These are phyloP conservation scores for Aspergillus bridgeri DNA, from an alignment of 495 filamentous ascomycete genomes.

Conservation along the genomic window DNA sequence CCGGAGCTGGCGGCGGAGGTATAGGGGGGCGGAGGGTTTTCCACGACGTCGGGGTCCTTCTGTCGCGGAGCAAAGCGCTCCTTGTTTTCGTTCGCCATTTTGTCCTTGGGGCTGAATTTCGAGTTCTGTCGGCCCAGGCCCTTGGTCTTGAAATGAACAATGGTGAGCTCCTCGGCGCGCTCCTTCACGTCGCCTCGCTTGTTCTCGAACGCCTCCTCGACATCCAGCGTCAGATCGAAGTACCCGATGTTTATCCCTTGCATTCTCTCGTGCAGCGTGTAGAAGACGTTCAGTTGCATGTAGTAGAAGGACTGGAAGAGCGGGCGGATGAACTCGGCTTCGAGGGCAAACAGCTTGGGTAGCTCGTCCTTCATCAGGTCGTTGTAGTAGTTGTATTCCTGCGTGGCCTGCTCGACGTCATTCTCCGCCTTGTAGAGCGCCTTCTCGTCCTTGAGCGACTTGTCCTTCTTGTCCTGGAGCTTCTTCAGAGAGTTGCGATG, in stretches of 20 bases:
- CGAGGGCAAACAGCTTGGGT: constrained; percentile 87
- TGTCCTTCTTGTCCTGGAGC: constrained; percentile 96
- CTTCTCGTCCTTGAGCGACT: constrained; percentile 94
- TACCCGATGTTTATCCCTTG: constrained; percentile 94
- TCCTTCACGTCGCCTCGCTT: constrained; percentile 88
- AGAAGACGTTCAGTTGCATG: constrained; percentile 99
- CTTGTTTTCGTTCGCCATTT: constrained; percentile 37
- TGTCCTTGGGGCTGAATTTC: constrained; percentile 48
- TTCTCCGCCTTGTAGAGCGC: constrained; percentile 93
- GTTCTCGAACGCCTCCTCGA: constrained; percentile 83
- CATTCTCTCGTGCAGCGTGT: constrained; percentile 97
- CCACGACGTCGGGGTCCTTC: constrained; percentile 51
- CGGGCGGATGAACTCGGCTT: constrained; percentile 93
- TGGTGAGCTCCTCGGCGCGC: constrained; percentile 68
- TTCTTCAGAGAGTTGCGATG: constrained; percentile 82
- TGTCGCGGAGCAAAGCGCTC: constrained; percentile 30
- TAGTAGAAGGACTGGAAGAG: constrained; percentile 99
- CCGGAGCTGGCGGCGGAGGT: constrained; percentile 40
- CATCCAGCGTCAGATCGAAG: constrained; percentile 85
- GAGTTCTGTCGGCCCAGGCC: constrained; percentile 50
- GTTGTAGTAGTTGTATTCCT: constrained; percentile 97
- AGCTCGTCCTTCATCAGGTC: constrained; percentile 93
- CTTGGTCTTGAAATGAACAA: constrained; percentile 85
- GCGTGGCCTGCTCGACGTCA: constrained; percentile 85
- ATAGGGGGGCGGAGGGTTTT: constrained; percentile 68